Evolutionary conservation across 2,329 filamentous ascomycete genomes (phyloP).

Genomic region (Dichotomopilus funicola): DNA sequence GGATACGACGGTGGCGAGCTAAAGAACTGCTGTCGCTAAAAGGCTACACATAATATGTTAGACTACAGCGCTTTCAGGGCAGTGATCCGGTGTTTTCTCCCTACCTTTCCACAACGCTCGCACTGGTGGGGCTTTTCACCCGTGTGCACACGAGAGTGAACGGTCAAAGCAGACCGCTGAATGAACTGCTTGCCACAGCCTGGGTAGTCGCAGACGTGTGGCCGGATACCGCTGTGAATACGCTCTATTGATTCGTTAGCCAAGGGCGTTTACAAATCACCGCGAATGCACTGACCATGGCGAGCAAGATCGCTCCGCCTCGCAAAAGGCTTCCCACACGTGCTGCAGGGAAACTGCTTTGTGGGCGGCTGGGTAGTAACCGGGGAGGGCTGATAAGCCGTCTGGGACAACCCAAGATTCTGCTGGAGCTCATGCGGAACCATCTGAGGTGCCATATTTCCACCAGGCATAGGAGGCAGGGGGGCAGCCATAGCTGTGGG

Average conservation of each 20-base stretch:
- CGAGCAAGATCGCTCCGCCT: constrained; percentile 87
- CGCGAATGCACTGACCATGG: constrained; percentile 62
- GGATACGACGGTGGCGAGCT: constrained; percentile 86
- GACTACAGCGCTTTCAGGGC: accelerated
- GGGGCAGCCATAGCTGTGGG: constrained; percentile 45
- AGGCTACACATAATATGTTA: constrained; percentile 48
- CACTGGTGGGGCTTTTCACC: constrained; percentile 99
- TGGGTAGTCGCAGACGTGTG: constrained; percentile 85
- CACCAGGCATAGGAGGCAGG: constrained; percentile 33
- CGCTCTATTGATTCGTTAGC: constrained; percentile 56
- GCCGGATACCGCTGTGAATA: constrained; percentile 85
- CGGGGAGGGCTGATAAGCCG: constrained; percentile 22
- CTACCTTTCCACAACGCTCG: constrained; percentile 90
- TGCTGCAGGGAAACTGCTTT: constrained; percentile 82
- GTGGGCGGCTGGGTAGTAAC: constrained; percentile 29
- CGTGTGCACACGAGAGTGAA: constrained; percentile 91
- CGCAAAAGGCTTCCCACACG: constrained; percentile 87
- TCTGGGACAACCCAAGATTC: constrained; percentile 27
- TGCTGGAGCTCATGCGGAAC: constrained; percentile 38
- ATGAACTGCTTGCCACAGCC: constrained; percentile 96
- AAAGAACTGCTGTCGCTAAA: constrained; percentile 96
- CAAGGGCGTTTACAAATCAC: constrained; percentile 22
- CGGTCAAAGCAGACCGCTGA: constrained; percentile 88
- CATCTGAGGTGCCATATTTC: constrained; percentile 36
- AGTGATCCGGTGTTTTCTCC: constrained; percentile 18